Conservation (phyloP, 805 yeast species). For the Barnettozyma pratensis region DNA sequence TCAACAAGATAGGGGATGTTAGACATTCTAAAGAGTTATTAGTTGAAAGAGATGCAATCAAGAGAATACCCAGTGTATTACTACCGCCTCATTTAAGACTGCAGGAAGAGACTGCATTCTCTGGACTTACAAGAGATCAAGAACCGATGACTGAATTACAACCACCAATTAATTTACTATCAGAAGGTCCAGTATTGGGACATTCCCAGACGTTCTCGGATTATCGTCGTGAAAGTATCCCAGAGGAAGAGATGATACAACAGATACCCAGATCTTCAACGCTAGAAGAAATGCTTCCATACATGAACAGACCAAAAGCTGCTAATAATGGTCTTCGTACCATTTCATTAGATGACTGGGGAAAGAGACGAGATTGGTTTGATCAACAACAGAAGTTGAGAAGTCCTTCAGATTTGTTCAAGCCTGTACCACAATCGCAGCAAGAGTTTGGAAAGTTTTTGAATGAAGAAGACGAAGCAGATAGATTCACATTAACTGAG, state of each 20-base stretch:
- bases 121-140: not conserved
- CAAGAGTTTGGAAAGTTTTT: slow-evolving; percentile 1
- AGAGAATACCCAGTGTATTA: slow-evolving; percentile 22
- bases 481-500: not conserved
- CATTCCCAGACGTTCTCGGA: slow-evolving; percentile 1
- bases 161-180: not conserved
- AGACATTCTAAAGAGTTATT: slow-evolving; percentile 9
- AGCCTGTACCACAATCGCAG: not conserved
- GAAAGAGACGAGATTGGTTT: slow-evolving; percentile 9
- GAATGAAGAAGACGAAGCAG: not conserved
- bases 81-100: slow-evolving; percentile 25
- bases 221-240: slow-evolving; percentile 8
- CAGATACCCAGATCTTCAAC: slow-evolving; percentile 21
- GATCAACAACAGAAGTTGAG: slow-evolving; percentile 4
- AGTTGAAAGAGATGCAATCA: slow-evolving; percentile 23
- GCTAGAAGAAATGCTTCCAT: slow-evolving; percentile 13
- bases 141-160: not conserved
- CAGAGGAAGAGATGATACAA: slow-evolving; percentile 13
- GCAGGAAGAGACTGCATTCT: slow-evolving; percentile 7
- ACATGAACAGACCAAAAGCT: not conserved
- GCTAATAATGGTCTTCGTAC: slow-evolving; percentile 13
- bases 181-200: not conserved
- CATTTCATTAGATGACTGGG: slow-evolving; percentile 21
- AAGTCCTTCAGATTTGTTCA: not conserved
- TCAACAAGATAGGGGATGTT: slow-evolving; percentile 5